Evolutionary conservation across 129 eudicot genomes (phyloP), one percentile per base, ranked within the genome.

Genomic region (Artemisia tridentata): DNA sequence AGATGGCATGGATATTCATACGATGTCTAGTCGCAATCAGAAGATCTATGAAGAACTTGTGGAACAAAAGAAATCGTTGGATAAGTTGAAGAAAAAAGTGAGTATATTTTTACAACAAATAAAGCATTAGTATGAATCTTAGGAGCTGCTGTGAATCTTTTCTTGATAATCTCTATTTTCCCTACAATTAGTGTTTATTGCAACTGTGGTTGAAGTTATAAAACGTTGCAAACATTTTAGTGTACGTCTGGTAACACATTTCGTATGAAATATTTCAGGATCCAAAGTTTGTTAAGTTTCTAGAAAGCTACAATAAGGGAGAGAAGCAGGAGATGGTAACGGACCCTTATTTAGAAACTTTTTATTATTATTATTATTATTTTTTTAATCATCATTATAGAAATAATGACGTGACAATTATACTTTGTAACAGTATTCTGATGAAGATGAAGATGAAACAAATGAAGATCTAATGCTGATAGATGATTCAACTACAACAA

Each of bases 71-170:
- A 90, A 84, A 72, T 74, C 59, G 69, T 65, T 93, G 76, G 92
- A 87, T 45, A 86, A 75, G 61, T 64, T 93, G 81, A 89, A 75
- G 80, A 88, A 82, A 75, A 93, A 90, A 82, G 98, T 90, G 13
- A 84, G 77, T 83, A 12, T 50, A 10, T 38, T 48, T 20, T 0
- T 59, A 4, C 7, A 3, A 50, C 13, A 63, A 34, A 50, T 68
- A 62, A 12, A 20, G 65, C 21, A 38, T 15, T 59, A 57, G 47
- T 72, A 11, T 56, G 13, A 56, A 9, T 15, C 5, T 3, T 4
- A 5, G 17, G 55, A 21, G 55, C 56, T 21, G 57, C 56, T 43
- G 11, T 20, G n/a, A 56, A 41, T 11, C 15, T 60, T 27, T 31
- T 49, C n/a, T 3, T 63, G 16, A 51, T 53, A 3, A 41, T 63